phyloP scores from a whole-genome alignment of 768 basidiomycete species.

The Calocybe cyanea region DNA sequence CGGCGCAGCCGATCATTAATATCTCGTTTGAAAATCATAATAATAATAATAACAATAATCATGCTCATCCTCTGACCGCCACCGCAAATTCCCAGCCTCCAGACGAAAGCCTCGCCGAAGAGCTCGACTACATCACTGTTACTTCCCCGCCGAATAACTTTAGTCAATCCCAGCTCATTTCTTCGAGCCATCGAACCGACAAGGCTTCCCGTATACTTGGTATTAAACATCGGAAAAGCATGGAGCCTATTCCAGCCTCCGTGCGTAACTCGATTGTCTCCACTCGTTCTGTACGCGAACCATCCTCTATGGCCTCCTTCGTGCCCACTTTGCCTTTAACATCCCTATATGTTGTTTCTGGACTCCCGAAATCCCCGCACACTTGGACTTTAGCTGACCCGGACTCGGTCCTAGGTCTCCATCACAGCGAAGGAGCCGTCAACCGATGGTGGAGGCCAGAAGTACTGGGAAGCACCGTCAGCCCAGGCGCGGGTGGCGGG shows the following conservation, averaged over 20 bases:
- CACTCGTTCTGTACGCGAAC: conserved; percentile 59
- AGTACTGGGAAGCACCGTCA: conserved; percentile 84
- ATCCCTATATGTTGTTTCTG: conserved; percentile 83
- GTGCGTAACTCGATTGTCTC: conserved; percentile 76
- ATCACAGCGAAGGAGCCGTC: conserved; percentile 83
- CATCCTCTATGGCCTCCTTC: conserved; percentile 56
- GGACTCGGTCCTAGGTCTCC: conserved; percentile 74
- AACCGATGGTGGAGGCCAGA: conserved; percentile 90
- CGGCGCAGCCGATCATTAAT: conserved; percentile 40
- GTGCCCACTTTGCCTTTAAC: conserved; percentile 72
- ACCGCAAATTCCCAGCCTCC: conserved; percentile 23
- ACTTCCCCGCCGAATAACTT: conserved; percentile 25
- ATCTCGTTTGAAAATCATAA: conserved; percentile 37
- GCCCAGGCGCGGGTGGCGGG: conserved; percentile 71
- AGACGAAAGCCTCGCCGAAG: conserved; percentile 57
- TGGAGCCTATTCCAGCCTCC: conserved; percentile 83
- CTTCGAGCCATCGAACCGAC: conserved; percentile 46
- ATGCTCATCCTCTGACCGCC: conserved; percentile 19
- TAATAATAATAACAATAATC: conserved; percentile 24
- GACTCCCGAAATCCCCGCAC: conserved; percentile 84
- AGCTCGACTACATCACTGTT: conserved; percentile 69
- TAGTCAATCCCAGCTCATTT: conserved; percentile 29
- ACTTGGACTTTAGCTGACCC: conserved; percentile 89
- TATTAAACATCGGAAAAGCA: conserved; percentile 68
- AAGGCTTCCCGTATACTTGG: conserved; percentile 79